Evolutionary conservation across 108 stramenopile genomes (phyloP).

Genomic region (Schizochytrium sp.): DNA sequence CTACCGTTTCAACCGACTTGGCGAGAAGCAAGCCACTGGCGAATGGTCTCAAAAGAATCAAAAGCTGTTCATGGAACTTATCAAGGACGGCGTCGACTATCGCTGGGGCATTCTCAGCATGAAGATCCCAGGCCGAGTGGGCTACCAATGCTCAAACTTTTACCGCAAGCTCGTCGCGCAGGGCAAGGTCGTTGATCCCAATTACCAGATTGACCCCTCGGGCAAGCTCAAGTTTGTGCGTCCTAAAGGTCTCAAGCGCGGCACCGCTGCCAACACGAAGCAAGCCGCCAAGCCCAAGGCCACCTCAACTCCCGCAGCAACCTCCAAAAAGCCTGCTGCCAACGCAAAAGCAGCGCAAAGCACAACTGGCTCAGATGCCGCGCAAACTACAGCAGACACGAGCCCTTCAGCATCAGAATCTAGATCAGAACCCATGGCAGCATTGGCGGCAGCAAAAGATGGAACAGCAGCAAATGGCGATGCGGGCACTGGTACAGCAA

Average conservation of each 20-base stretch:
- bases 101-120: constrained; percentile 13
- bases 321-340: neutral
- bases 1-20: neutral
- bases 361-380: too few species aligned
- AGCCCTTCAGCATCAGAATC: too few species aligned
- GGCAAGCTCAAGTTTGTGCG: constrained; percentile 12
- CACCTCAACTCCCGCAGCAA: neutral
- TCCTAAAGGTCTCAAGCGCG: neutral
- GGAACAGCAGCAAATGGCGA: too few species aligned
- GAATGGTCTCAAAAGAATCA: neutral
- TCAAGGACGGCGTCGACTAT: constrained; percentile 13
- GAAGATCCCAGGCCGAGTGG: neutral
- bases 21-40: neutral
- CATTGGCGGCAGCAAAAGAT: too few species aligned
- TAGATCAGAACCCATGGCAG: too few species aligned
- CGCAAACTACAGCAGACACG: too few species aligned
- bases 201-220: neutral
- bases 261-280: neutral
- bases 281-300: neutral
- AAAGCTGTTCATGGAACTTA: neutral
- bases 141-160: neutral
- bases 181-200: neutral
- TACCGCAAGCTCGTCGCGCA: neutral
- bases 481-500: too few species aligned
- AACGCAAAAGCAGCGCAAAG: neutral